Percentiles rank a stretch among this genome's conserved stretches.
phyloP scores from a whole-genome alignment of 2,329 filamentous ascomycete genomes.

The Fusarium hostae region DNA sequence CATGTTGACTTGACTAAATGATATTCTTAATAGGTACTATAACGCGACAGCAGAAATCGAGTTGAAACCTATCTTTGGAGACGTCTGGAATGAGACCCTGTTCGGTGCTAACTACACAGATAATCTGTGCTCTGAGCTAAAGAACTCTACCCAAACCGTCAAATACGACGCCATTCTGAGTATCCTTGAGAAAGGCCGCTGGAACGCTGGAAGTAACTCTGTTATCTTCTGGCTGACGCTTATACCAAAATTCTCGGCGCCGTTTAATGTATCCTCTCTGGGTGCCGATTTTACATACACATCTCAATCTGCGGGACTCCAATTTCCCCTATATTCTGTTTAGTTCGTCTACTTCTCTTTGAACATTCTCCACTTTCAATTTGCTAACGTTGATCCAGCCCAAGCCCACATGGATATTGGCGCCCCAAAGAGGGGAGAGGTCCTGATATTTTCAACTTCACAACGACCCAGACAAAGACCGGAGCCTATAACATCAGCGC shows the following conservation, averaged over 20 bases:
- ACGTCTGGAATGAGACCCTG: background rate
- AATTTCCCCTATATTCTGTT: background rate
- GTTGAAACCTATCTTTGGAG: background rate
- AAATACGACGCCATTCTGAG: slow-evolving; percentile 11
- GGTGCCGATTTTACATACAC: background rate
- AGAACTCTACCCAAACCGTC: background rate
- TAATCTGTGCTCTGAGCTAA: background rate
- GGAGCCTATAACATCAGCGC: background rate
- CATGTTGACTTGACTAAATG: background rate
- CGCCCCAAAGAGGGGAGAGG: fast-evolving
- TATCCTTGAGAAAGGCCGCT: background rate
- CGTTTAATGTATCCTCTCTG: background rate
- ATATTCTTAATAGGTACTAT: background rate
- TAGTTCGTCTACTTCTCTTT: background rate
- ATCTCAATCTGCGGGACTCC: fast-evolving
- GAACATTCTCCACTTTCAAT: too few species aligned
- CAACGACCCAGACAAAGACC: background rate
- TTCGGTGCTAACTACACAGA: background rate
- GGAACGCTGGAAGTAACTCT: slow-evolving; percentile 5
- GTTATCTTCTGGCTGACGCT: slow-evolving; percentile 11
- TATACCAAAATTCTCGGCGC: background rate
- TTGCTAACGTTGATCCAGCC: background rate
- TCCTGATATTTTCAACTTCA: background rate
- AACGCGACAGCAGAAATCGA: slow-evolving; percentile 12
- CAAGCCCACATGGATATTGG: slow-evolving; percentile 3